Evolutionary conservation across 176 grass and related monocot species (phyloP).

Genomic region (Paspalum vaginatum): DNA sequence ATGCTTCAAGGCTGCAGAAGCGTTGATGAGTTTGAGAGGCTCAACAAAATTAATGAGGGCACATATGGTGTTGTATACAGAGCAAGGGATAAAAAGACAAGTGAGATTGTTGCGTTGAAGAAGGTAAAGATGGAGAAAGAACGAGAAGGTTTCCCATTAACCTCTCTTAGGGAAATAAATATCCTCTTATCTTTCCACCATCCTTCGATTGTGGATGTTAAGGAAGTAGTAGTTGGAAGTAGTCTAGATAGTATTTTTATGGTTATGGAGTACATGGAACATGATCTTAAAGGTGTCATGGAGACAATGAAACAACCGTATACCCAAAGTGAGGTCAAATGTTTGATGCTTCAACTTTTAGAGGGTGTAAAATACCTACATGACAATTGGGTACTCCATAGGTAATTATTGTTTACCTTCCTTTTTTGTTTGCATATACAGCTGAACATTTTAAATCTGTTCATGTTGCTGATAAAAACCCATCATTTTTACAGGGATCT

Average conservation of each 20-base stretch:
- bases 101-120: slow-evolving; percentile 90
- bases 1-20: slow-evolving; percentile 99
- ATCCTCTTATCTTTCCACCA: slow-evolving; percentile 96
- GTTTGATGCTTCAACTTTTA: slow-evolving; percentile 92
- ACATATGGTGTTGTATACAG: slow-evolving; percentile 99
- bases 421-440: slow-evolving; percentile 2
- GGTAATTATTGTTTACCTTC: slow-evolving; percentile 51
- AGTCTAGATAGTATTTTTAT: slow-evolving; percentile 98
- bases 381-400: slow-evolving; percentile 98
- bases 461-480: slow-evolving; percentile 30
- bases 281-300: slow-evolving; percentile 97
- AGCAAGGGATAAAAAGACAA: slow-evolving; percentile 91
- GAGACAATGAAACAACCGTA: slow-evolving; percentile 99
- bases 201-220: slow-evolving; percentile 95
- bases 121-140: slow-evolving; percentile 99
- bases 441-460: not conserved
- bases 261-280: slow-evolving; percentile 99
- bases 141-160: slow-evolving; percentile 93
- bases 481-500: slow-evolving; percentile 62
- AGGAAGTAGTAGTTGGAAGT: slow-evolving; percentile 97
- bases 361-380: slow-evolving; percentile 95
- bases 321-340: slow-evolving; percentile 98
- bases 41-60: slow-evolving; percentile 98
- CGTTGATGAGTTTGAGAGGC: slow-evolving; percentile 98
- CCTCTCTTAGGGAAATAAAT: slow-evolving; percentile 97